Conservation (phyloP, 1,284 basidiomycete genomes). For the Cutaneotrichosporon mucoides region DNA sequence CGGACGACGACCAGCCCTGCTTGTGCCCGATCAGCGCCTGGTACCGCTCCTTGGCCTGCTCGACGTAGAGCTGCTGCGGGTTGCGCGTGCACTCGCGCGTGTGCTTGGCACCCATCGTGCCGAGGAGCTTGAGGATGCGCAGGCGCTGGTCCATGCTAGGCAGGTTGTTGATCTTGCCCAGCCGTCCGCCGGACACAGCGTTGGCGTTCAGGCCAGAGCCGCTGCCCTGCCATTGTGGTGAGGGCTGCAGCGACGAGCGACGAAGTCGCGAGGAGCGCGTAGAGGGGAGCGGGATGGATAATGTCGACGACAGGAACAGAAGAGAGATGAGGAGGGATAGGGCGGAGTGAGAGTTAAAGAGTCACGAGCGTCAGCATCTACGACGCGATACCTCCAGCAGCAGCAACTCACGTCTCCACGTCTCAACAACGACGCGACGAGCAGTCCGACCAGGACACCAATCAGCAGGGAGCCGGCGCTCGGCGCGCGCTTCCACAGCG, state of each 20-base stretch:
- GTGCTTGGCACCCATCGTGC: constrained; percentile 79
- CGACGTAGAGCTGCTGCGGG: constrained; percentile 73
- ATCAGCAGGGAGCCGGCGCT: constrained; percentile 47
- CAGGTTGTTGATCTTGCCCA: constrained; percentile 21
- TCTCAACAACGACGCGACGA: constrained; percentile 43
- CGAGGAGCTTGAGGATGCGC: constrained; percentile 78
- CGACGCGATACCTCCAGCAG: background rate
- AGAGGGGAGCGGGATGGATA: background rate
- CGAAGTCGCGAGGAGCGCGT: background rate
- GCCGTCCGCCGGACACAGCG: background rate
- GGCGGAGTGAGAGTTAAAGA: no score
- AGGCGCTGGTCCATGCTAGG: constrained; percentile 74
- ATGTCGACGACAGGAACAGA: background rate
- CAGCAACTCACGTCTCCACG: constrained; percentile 1
- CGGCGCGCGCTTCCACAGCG: constrained; percentile 38
- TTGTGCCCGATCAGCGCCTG: constrained; percentile 72
- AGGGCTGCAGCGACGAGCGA: background rate
- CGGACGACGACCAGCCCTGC: constrained; percentile 52
- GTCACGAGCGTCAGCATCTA: background rate
- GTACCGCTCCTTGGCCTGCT: constrained; percentile 81
- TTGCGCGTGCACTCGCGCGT: constrained; percentile 82
- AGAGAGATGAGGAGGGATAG: background rate
- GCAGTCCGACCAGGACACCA: constrained; percentile 49
- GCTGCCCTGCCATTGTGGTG: constrained; percentile 1
- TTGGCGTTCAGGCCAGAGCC: background rate